Conservation (phyloP, 768 basidiomycete genomes). For the Sutorius australiensis region DNA sequence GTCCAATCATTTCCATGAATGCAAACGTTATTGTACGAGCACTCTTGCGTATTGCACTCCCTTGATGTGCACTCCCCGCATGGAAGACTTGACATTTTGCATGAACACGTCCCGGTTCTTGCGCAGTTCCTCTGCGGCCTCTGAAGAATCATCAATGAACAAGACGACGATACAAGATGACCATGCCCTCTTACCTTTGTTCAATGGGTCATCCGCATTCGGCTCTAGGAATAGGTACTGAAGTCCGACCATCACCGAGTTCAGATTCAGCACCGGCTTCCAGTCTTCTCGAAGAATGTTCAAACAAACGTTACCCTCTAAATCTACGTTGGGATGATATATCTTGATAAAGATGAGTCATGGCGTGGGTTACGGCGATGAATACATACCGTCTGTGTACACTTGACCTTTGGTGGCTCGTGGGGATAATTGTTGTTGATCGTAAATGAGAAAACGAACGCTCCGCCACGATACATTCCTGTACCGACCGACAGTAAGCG, state of each 20-base stretch:
- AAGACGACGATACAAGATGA: neutral
- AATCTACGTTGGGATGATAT: constrained; percentile 97
- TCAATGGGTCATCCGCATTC: constrained; percentile 96
- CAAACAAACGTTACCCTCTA: constrained; percentile 97
- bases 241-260: constrained; percentile 96
- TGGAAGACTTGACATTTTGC: constrained; percentile 79
- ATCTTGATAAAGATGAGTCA: constrained; percentile 52
- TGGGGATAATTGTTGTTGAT: constrained; percentile 99
- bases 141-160: constrained; percentile 42
- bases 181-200: constrained; percentile 75
- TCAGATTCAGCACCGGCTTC: constrained; percentile 98
- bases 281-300: constrained; percentile 99
- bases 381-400: constrained; percentile 77
- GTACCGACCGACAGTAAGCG: constrained; percentile 1
- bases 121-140: constrained; percentile 93
- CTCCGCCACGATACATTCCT: constrained; percentile 99
- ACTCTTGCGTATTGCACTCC: constrained; percentile 82
- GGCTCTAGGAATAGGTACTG: constrained; percentile 99
- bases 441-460: constrained; percentile 89
- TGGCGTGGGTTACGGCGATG: neutral
- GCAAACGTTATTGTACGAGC: constrained; percentile 37
- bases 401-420: constrained; percentile 98
- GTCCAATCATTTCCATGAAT: constrained; percentile 6
- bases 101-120: constrained; percentile 82
- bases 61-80: constrained; percentile 78